Evolutionary conservation across 371 early-diverging fungal species (phyloP), one percentile per base, ranked within the genome.

Genomic region (Lichtheimia ramosa): DNA sequence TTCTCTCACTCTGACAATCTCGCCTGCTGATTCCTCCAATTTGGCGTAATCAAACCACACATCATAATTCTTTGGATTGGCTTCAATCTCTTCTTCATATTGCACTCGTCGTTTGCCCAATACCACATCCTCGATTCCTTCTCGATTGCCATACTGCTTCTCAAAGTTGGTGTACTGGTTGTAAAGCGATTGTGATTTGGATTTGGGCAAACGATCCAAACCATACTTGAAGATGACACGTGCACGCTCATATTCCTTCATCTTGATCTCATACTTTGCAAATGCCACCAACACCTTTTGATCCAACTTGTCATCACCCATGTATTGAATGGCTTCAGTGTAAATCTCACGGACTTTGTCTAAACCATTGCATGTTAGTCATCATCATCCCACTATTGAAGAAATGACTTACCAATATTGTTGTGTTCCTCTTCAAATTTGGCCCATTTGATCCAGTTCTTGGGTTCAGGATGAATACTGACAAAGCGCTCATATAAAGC

Each of bases 391-490:
- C 21, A 40, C 25, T 15, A 51, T 52, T n/a, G 51, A 54, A 42
- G 8, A 16, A 24, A 16, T 43, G n/a, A 40, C 3, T 68, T 71
- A 82, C 87, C 91, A 21, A 85, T 62, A 48, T 87, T 81, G 18
- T 86, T 86, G 41, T 87, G 83, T 6, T 85, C 83, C 69, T 97
- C 97, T 74, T 97, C 99, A 74, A 96, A 97, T 70, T 87, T 89
- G 7, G 96, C 90, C 94, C 94, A 97, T 65, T 92, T 91, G 54
- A 98, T 82, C 98, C 98, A 96, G 71, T 96, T 91, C 55, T 93
- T 91, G n/a, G 97, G 89, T 20, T 94, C 87, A 2, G 97, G 97
- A 65, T 96, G 94, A 39, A 92, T 83, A 59, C 85, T 81, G 16
- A 96, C 95, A 62, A 96, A 92, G 15, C 97, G 79, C 63, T 89